Evolutionary conservation across 164 flowering plant species (phyloP), one percentile per base, ranked within the genome.

Genomic region (Nymphaea thermarum): DNA sequence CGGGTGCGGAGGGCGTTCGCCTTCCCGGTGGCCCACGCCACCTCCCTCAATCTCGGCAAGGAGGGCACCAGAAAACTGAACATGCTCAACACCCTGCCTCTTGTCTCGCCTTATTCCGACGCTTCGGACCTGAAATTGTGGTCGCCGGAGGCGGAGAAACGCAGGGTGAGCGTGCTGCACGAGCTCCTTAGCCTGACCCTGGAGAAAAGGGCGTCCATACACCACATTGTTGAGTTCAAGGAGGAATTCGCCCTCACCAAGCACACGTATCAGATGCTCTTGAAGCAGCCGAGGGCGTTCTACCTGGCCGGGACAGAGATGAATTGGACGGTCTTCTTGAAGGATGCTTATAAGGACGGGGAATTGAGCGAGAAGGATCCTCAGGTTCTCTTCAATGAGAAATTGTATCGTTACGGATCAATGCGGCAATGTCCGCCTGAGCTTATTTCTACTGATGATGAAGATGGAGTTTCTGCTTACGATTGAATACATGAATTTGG

Each of bases 81-180:
- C 53, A 25, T 86, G 79, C 71, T 90, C 81, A 90, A 83, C 70
- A 84, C 90, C 0, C 80, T 92, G 44, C 99, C 98, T 0, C 80
- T 95, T 66, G 93, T 92, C 43, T 95, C 95, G 44, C 99, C 99
- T 0, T 95, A 92, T 73, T 85, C 89, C 12, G 97, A 92, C 63
- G 94, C 95, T 18, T 77, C 82, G 4, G 83, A 71, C 53, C 73
- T 89, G 73, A 90, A 87, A 72, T 69, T 80, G 45, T 89, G 97
- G 93, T 42, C 84, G 0, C 66, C 86, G 82, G 93, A 92, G 57
- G 96, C 93, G 0, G 93, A 89, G 85, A 89, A 92, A 82, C 88
- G 84, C 55, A 77, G 94, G 76, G 86, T 88, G 12, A 96, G 98
- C 53, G 62, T 72, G 82, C 80, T 89, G 65, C 96, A 92, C 66